Evolutionary conservation across 2,329 filamentous ascomycete species (phyloP).

Genomic region (Fusarium floridanum): DNA sequence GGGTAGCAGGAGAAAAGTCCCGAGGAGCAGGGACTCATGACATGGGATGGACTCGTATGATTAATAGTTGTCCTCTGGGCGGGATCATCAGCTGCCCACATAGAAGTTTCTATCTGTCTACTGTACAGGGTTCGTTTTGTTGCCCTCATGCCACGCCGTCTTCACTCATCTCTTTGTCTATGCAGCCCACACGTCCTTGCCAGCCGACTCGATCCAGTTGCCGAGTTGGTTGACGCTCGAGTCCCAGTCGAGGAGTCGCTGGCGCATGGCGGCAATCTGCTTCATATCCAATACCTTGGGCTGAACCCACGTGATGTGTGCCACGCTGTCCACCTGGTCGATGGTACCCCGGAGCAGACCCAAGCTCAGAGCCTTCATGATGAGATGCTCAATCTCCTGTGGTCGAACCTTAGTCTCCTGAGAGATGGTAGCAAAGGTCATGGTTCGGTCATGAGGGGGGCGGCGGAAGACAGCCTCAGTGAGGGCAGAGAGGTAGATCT

Average conservation of each 20-base stretch:
- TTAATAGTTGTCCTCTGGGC: slow-evolving; percentile 41
- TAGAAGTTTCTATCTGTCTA: slow-evolving; percentile 45
- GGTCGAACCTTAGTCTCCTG: slow-evolving; percentile 92
- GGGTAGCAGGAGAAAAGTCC: background rate
- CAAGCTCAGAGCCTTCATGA: slow-evolving; percentile 98
- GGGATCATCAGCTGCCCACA: slow-evolving; percentile 36
- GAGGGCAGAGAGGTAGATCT: slow-evolving; percentile 96
- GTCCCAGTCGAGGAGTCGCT: slow-evolving; percentile 92
- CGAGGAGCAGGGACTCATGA: background rate
- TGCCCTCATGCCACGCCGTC: slow-evolving; percentile 16
- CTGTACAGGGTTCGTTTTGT: slow-evolving; percentile 45
- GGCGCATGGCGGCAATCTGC: slow-evolving; percentile 94
- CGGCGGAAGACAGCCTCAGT: slow-evolving; percentile 97
- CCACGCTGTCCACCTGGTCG: slow-evolving; percentile 94
- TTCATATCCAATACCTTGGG: slow-evolving; percentile 96
- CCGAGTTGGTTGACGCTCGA: slow-evolving; percentile 94
- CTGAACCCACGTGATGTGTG: slow-evolving; percentile 98
- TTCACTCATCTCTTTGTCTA: slow-evolving; percentile 54
- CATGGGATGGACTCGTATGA: slow-evolving; percentile 25
- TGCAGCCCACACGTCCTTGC: slow-evolving; percentile 96
- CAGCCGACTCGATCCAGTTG: slow-evolving; percentile 95
- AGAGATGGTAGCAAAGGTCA: slow-evolving; percentile 90
- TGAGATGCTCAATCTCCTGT: slow-evolving; percentile 95
- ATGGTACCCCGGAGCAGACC: slow-evolving; percentile 92
- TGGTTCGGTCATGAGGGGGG: slow-evolving; percentile 93